Evolutionary conservation across 441 rosid genomes (phyloP).

Genomic region (Flueggea neowawraea): DNA sequence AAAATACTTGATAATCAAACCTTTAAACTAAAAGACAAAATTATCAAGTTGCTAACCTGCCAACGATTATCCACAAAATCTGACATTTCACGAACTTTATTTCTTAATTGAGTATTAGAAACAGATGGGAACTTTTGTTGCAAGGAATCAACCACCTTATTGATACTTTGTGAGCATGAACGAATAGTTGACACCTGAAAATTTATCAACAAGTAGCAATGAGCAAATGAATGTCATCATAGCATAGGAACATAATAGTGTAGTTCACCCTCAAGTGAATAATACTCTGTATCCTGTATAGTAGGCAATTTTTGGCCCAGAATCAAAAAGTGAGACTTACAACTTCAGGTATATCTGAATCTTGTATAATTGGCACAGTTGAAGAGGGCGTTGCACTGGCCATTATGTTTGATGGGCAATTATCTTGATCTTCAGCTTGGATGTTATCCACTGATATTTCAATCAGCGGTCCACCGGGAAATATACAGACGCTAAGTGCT

Average conservation of each 20-base stretch:
- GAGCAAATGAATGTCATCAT: not conserved
- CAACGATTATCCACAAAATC: slow-evolving; percentile 73
- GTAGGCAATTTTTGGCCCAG: not conserved
- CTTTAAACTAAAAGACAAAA: not conserved
- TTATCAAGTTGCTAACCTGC: slow-evolving; percentile 65
- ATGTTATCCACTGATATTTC: slow-evolving; percentile 35
- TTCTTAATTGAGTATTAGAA: slow-evolving; percentile 60
- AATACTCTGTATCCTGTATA: not conserved
- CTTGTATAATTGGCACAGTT: slow-evolving; percentile 36
- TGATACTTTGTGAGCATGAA: slow-evolving; percentile 54
- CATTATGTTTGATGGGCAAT: slow-evolving; percentile 26
- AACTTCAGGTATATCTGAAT: slow-evolving; percentile 55
- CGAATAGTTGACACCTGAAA: slow-evolving; percentile 68
- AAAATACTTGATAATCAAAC: no score
- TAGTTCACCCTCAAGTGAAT: not conserved
- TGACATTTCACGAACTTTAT: slow-evolving; percentile 83
- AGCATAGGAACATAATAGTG: not conserved
- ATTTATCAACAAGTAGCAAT: slow-evolving; percentile 11
- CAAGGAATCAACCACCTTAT: slow-evolving; percentile 60
- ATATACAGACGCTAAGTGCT: slow-evolving; percentile 51
- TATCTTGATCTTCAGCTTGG: slow-evolving; percentile 44
- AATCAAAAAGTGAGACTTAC: slow-evolving; percentile 39
- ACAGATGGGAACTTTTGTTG: slow-evolving; percentile 69
- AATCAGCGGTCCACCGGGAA: slow-evolving; percentile 43
- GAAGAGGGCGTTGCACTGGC: slow-evolving; percentile 31